Base-by-base conservation (phyloP, 2,329 filamentous ascomycete genomes). In the Penicillium janthinellum region DNA sequence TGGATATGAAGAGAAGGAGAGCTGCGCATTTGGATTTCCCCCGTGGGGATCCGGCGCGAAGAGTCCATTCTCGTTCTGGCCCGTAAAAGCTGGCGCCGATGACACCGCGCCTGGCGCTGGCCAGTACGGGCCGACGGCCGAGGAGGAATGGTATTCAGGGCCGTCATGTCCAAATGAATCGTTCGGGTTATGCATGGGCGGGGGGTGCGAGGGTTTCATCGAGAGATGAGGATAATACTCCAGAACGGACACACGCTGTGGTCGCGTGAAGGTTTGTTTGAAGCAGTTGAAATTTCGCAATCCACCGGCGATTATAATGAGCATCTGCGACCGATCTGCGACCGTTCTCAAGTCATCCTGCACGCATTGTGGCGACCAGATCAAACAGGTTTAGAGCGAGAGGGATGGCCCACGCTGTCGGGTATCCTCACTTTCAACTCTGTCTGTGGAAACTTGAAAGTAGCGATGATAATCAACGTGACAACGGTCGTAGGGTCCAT, bases 171-270 rank as follows among this genome's bases (percentile, higher is more conserved):
- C 31, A 12, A 50, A 20, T 11, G 28, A 41, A 25, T 35, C n/a
- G 42, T 37, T 38, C 12, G 55, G 20, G 15, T 37, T 31, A 44
- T 54, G 14, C 51, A 58, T 58, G 34, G 35, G 34, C 35, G 45
- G 31, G n/a, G 45, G 2, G 28, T 49, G n/a, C 11, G 34, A 35
- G 6, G 11, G 35, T 49, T 35, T 8, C 28, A 49, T 34, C 11
- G n/a, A 49, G 28, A 49, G 25, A 17, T 3, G 1, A 49, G 5
- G 11, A 17, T 10, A 11, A 11, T 10, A 11, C 25, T 15, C 25
- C 15, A 34, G 25, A 17, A 31, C 7, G 20, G 22, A 8, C 5
- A 45, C 17, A 25, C 42, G 22, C 1, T 22, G 4, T 15, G 1
- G 42, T 47, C 44, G 15, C 8, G 44, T 6, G 7, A 8, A 6